Evolutionary conservation across 2,329 filamentous ascomycete genomes (phyloP), one percentile per base, ranked within the genome.

Genomic region (Trichoderma sp.): DNA sequence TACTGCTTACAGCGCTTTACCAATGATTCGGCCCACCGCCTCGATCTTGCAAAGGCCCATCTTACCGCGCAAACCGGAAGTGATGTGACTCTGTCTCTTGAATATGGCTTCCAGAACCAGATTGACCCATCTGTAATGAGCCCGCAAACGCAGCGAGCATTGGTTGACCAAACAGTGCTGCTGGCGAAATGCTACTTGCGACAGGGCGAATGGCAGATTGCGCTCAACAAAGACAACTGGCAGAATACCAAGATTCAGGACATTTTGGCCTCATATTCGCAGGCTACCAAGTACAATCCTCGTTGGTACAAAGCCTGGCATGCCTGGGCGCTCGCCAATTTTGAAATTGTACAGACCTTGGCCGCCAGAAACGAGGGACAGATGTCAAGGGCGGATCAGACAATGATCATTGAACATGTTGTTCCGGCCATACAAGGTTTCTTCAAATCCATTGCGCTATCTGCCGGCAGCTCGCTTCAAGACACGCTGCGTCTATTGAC

Each of bases 281-380:
- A 94, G 69, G 96, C 96, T 1, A 99, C 96, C 2, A 90, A 93
- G 69, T 97, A 96, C 81, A 97, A 99, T 77, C 91, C 93, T 39
- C 90, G 91, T 70, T 99, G 95, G 89, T 99, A 99, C 83, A 99
- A 99, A 81, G 96, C 96, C 8, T 99, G 96, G 96, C 96, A 99
- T 80, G 92, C 96, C 0, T 99, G 96, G 95, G 96, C 96, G 13
- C 81, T 99, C 71, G 95, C 96, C 66, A 99, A 99, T 79, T 99
- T 99, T 75, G 95, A 99, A 80, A 96, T 99, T 68, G 94, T 98
- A 46, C 97, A 96, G 74, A 89, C 91, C 0, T 83, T 96, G 68
- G 88, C 90, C 10, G 86, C 90, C 26, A 86, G 89, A 68, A 85
- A 85, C 18, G 91, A 91, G 71, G 85, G 87, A 49, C 79, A 79